Percentiles rank a stretch among this genome's conserved stretches.
Conservation (phyloP, 2,329 filamentous ascomycete species). For the Microcyclospora pomicola region DNA sequence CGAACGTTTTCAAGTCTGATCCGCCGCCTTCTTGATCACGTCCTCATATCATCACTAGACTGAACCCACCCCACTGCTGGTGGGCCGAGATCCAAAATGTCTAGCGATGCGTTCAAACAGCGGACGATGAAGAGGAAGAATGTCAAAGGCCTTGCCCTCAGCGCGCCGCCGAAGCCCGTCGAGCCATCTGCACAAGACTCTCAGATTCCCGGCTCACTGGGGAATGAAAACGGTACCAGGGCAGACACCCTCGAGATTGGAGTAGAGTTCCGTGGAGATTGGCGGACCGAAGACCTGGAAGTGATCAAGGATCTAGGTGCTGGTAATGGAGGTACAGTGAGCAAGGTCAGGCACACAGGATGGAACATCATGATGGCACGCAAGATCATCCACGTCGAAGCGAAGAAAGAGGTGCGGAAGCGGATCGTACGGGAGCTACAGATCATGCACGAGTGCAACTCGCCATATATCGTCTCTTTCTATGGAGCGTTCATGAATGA, state of each 20-base stretch:
- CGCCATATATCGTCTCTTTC: conserved; percentile 91
- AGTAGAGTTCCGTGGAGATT: conserved; percentile 87
- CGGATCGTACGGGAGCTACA: conserved; percentile 93
- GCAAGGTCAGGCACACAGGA: conserved; percentile 89
- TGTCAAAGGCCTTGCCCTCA: conserved; percentile 86
- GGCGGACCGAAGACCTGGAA: conserved; percentile 82
- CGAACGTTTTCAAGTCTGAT: too few relatives aligned
- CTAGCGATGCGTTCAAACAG: conserved; percentile 47
- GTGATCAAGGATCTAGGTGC: conserved; percentile 88
- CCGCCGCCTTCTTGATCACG: too few relatives aligned
- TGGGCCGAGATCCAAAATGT: not conserved
- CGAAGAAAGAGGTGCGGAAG: conserved; percentile 92
- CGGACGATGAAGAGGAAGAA: conserved; percentile 98
- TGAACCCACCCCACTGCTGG: not conserved
- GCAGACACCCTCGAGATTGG: conserved; percentile 81
- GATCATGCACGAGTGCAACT: conserved; percentile 97
- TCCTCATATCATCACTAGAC: too few relatives aligned
- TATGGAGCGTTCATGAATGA: conserved; percentile 96
- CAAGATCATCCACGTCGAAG: conserved; percentile 98
- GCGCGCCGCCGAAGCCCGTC: conserved; percentile 56
- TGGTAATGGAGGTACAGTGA: conserved; percentile 94
- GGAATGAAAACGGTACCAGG: conserved; percentile 42
- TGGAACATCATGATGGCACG: conserved; percentile 95
- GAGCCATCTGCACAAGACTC: conserved; percentile 60
- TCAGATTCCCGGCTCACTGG: conserved; percentile 45